Evolutionary conservation across 2,329 filamentous ascomycete species (phyloP).

Genomic region (Blastomyces percursus): DNA sequence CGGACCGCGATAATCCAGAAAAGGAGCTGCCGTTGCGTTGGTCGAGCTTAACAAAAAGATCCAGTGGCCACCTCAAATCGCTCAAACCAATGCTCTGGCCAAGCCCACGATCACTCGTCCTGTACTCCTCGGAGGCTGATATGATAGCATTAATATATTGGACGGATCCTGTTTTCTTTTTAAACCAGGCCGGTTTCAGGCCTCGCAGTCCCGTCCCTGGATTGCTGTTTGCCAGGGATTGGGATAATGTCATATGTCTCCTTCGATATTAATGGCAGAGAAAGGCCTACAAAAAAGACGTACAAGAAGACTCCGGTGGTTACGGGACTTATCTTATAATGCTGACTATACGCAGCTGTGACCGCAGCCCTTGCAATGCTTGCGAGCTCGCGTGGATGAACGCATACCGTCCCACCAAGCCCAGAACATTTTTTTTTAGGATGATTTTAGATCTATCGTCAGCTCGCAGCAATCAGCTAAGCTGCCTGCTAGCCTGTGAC

Average conservation of each 20-base stretch:
- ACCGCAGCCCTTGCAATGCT: neutral
- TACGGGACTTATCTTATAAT: neutral
- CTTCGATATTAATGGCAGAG: neutral
- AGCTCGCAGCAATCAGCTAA: neutral
- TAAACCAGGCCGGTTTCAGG: neutral
- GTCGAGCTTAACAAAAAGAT: neutral
- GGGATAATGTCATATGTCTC: neutral
- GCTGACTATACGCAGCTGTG: neutral
- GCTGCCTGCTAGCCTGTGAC: neutral
- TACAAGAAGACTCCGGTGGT: neutral
- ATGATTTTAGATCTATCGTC: slow-evolving; percentile 3
- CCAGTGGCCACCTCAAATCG: neutral
- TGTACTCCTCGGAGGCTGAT: neutral
- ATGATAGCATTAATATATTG: neutral
- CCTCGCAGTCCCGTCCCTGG: neutral
- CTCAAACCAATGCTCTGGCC: neutral
- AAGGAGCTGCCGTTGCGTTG: neutral
- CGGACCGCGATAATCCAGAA: neutral
- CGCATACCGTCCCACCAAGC: neutral
- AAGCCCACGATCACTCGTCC: neutral
- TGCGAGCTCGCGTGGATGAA: neutral
- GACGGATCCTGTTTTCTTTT: neutral
- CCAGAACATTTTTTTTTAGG: neutral
- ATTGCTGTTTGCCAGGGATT: too few species aligned
- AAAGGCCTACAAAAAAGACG: neutral